These are phyloP conservation scores for Scytalidium lignicola DNA, from an alignment of 2,329 filamentous ascomycete genomes.

Conservation along the genomic window DNA sequence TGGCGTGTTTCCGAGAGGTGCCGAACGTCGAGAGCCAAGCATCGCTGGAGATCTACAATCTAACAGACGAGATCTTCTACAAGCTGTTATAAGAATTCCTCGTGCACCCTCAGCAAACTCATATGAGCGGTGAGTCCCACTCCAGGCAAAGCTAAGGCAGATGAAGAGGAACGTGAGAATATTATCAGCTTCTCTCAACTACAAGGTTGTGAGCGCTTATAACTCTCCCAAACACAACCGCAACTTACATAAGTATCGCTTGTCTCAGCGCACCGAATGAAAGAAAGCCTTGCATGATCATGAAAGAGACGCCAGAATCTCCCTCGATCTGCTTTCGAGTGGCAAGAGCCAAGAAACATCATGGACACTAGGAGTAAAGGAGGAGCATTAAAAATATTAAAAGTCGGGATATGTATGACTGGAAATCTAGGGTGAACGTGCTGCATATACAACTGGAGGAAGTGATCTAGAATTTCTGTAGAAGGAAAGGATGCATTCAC, in stretches of 20 bases:
- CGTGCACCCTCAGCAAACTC: slow-evolving; percentile 24
- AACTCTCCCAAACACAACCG: neutral
- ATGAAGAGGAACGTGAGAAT: slow-evolving; percentile 24
- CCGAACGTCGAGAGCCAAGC: slow-evolving; percentile 4
- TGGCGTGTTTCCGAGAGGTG: slow-evolving; percentile 5
- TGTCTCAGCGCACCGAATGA: slow-evolving; percentile 14
- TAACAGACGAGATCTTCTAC: slow-evolving; percentile 19
- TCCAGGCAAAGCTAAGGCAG: slow-evolving; percentile 23
- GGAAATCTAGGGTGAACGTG: slow-evolving; percentile 23
- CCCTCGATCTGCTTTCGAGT: slow-evolving; percentile 20
- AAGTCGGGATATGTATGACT: slow-evolving; percentile 23
- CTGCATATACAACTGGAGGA: slow-evolving; percentile 21
- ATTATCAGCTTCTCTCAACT: slow-evolving; percentile 22
- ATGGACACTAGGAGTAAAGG: slow-evolving; percentile 21
- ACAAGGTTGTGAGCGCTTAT: slow-evolving; percentile 4
- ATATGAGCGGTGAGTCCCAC: slow-evolving; percentile 22
- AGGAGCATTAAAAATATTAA: slow-evolving; percentile 19
- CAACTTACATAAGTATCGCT: slow-evolving; percentile 21
- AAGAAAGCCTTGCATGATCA: slow-evolving; percentile 19
- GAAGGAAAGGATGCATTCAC: slow-evolving; percentile 19
- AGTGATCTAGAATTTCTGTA: slow-evolving; percentile 21
- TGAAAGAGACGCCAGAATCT: slow-evolving; percentile 22
- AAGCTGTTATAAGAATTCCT: slow-evolving; percentile 21
- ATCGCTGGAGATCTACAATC: slow-evolving; percentile 19
- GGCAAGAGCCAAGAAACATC: slow-evolving; percentile 26